Base-by-base conservation (phyloP, 345 rosid genomes). In the Isatis tinctoria region DNA sequence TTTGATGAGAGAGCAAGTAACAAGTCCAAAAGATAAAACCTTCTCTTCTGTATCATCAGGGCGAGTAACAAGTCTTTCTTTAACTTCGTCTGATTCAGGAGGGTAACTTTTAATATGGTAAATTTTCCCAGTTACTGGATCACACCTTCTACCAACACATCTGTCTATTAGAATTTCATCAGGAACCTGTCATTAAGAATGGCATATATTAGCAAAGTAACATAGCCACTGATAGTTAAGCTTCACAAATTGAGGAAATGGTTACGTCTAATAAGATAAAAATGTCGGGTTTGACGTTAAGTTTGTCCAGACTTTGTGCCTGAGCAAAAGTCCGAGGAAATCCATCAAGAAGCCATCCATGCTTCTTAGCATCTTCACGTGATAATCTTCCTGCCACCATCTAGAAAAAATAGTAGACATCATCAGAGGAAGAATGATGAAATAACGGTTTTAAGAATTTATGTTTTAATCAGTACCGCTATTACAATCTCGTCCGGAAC, bases 331-430 rank as follows among this genome's bases (percentile, higher is more conserved):
- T 89, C 74, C 95, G 71, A 33, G 97, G 98, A 74, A 83, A 91
- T 32, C 98, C 98, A 84, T 94, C 97, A 13, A 91, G 89, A 81
- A 91, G 97, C 98, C 98, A 94, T 47, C 97, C 97, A 14, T 74
- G 83, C 69, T 82, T 80, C 82, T 83, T 87, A 63, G 83, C 91
- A 80, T 93, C 98, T 78, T 85, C 82, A 18, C 70, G 82, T 5
- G 91, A 82, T 75, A 92, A 74, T 60, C 93, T 77, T 56, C 75
- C 73, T 3, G 82, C 80, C 70, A 89, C 91, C 93, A 91, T 89
- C 95, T 91, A 58, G 28, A 74, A 76, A 43, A 52, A 13, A 70
- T 65, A 64, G 45, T 37, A 41, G 8, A 79, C 9, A 47, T 60
- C 2, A 64, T 60, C 2, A 64, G 40, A 26, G 8, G 16, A 59